phyloP scores from a whole-genome alignment of 2,329 filamentous ascomycete genomes.

The Aspergillus terreus region DNA sequence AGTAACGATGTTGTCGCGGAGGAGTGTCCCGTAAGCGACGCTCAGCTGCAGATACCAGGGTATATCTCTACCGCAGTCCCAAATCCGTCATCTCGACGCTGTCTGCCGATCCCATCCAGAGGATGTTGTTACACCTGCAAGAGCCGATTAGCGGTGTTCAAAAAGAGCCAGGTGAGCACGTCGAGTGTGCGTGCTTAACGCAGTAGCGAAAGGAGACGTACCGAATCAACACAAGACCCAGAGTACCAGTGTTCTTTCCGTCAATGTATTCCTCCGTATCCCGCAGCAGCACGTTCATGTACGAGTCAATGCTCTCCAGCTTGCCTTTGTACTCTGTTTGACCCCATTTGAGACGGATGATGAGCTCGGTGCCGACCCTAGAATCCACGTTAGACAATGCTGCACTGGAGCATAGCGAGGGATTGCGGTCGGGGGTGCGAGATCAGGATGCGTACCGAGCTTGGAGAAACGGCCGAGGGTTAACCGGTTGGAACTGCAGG shows the following conservation, averaged over 20 bases:
- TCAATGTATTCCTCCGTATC: constrained; percentile 90
- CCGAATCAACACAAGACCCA: constrained; percentile 92
- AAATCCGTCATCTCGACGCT: constrained; percentile 47
- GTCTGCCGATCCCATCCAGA: constrained; percentile 71
- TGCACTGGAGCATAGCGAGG: neutral
- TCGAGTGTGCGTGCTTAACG: no score
- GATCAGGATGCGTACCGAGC: constrained; percentile 62
- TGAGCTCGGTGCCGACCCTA: constrained; percentile 83
- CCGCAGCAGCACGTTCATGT: constrained; percentile 97
- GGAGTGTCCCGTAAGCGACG: constrained; percentile 8
- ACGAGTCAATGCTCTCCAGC: constrained; percentile 89
- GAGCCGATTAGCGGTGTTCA: no score
- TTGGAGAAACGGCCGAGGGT: constrained; percentile 95
- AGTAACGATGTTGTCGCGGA: constrained; percentile 7
- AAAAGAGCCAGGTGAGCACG: no score
- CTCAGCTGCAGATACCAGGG: constrained; percentile 18
- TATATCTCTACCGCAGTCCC: constrained; percentile 25
- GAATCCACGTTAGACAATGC: constrained; percentile 10
- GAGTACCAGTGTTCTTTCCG: constrained; percentile 74
- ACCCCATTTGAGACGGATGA: constrained; percentile 95
- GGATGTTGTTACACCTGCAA: constrained; percentile 86
- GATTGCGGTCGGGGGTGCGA: neutral
- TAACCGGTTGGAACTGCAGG: constrained; percentile 80
- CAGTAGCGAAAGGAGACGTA: constrained; percentile 38
- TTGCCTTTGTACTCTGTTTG: constrained; percentile 95